Conservation (phyloP, 2,329 filamentous ascomycete species). For the Alternaria ventricosa region DNA sequence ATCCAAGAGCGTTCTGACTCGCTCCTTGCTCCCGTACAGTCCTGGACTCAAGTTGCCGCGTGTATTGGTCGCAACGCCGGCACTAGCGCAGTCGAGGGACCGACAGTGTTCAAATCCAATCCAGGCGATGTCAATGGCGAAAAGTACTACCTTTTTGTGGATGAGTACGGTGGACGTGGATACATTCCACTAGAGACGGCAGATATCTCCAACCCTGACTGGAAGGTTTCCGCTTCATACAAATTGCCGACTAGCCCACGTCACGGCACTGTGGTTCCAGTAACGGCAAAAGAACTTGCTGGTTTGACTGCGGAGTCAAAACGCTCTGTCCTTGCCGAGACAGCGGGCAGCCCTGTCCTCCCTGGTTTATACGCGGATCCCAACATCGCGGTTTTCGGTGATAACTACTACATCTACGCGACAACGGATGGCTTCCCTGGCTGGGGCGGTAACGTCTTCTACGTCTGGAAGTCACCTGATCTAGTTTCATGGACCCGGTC, state of each 20-base stretch:
- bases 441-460: conserved; percentile 38
- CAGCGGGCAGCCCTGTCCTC: conserved; percentile 29
- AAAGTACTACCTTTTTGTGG: conserved; percentile 63
- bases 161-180: conserved; percentile 60
- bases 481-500: conserved; percentile 35
- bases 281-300: conserved; percentile 57
- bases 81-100: conserved; percentile 58
- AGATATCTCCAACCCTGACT: conserved; percentile 57
- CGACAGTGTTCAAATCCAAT: conserved; percentile 61
- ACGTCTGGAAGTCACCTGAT: conserved; percentile 34
- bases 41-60: conserved; percentile 55
- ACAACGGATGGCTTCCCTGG: conserved; percentile 36
- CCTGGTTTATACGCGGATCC: conserved; percentile 36
- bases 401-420: conserved; percentile 36
- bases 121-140: conserved; percentile 57
- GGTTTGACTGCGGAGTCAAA: conserved; percentile 30
- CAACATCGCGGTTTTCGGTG: conserved; percentile 34
- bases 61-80: conserved; percentile 62
- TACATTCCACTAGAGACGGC: conserved; percentile 62
- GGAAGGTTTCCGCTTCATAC: conserved; percentile 57
- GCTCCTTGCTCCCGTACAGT: conserved; percentile 50
- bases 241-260: conserved; percentile 58
- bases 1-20: conserved; percentile 59
- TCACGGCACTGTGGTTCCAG: conserved; percentile 61
- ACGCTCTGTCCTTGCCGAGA: background rate